Conservation (phyloP, 169 alveolate species). For the Sarcocystis neurona region DNA sequence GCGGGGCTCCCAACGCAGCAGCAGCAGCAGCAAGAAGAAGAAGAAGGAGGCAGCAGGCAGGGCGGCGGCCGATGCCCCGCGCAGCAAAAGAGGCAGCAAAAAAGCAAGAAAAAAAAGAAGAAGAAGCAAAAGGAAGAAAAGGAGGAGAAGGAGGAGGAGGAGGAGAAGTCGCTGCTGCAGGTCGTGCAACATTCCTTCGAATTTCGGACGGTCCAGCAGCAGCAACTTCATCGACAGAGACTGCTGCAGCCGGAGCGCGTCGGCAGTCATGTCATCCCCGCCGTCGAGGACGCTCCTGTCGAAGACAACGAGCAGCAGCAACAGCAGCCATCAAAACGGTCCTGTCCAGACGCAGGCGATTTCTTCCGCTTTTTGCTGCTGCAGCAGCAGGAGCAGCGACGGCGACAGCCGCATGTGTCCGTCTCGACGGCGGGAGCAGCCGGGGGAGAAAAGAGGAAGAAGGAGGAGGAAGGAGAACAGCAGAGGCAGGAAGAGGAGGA, state of each 20-base stretch:
- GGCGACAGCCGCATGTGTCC: too few relatives aligned
- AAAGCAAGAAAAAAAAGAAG: not conserved
- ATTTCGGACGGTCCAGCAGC: not conserved
- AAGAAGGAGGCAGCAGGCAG: not conserved
- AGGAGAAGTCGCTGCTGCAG: too few relatives aligned
- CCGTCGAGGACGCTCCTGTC: too few relatives aligned
- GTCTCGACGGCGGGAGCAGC: too few relatives aligned
- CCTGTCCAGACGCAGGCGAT: too few relatives aligned
- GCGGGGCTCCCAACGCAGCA: not conserved
- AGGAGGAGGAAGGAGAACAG: not conserved
- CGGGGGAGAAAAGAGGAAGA: too few relatives aligned
- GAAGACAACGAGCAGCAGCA: too few relatives aligned
- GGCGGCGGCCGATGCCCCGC: not conserved
- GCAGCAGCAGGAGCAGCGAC: too few relatives aligned
- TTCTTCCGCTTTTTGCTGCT: too few relatives aligned
- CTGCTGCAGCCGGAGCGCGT: not conserved
- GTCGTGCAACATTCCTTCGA: too few relatives aligned
- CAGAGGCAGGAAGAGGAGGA: not conserved
- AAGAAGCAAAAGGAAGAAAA: not conserved
- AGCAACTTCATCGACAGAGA: not conserved
- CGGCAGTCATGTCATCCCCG: not conserved
- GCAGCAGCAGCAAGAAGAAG: constrained; percentile 1
- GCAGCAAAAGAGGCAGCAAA: not conserved
- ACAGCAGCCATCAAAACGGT: too few relatives aligned
- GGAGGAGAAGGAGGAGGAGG: constrained; percentile 6